phyloP scores from a whole-genome alignment of 441 rosid species.

The Populus hybrid region DNA sequence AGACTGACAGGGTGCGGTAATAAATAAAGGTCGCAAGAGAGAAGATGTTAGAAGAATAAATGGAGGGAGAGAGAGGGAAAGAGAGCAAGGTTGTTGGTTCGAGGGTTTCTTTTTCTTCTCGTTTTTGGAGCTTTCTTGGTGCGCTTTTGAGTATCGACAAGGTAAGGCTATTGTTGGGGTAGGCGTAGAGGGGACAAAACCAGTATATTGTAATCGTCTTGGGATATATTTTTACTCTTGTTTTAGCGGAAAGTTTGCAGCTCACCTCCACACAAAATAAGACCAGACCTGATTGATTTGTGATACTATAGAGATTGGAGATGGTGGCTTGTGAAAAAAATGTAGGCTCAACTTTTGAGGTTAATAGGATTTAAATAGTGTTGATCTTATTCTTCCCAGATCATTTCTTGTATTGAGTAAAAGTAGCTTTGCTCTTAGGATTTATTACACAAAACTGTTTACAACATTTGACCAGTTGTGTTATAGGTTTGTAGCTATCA shows the following conservation, averaged over 20 bases:
- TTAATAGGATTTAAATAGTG: background rate
- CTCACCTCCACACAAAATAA: background rate
- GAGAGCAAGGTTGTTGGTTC: background rate
- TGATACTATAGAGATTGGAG: background rate
- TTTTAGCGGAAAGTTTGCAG: constrained; percentile 18
- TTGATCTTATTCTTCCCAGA: background rate
- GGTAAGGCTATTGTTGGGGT: constrained; percentile 30
- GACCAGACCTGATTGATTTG: background rate
- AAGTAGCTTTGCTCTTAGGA: too few species aligned
- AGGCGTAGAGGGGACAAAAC: constrained; percentile 38
- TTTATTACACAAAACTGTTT: background rate
- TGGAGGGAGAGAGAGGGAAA: background rate
- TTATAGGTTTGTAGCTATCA: background rate
- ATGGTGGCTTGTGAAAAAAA: background rate
- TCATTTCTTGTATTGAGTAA: background rate
- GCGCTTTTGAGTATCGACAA: background rate
- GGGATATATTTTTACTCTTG: constrained; percentile 1
- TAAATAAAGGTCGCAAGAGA: background rate
- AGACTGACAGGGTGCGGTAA: constrained; percentile 14
- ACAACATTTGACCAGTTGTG: background rate
- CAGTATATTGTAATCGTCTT: constrained; percentile 1
- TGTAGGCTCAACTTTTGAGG: background rate
- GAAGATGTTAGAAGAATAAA: background rate
- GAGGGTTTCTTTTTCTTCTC: background rate
- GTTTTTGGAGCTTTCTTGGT: background rate